Conservation (phyloP, 306 rosid genomes). For the Lathyrus aphaca region DNA sequence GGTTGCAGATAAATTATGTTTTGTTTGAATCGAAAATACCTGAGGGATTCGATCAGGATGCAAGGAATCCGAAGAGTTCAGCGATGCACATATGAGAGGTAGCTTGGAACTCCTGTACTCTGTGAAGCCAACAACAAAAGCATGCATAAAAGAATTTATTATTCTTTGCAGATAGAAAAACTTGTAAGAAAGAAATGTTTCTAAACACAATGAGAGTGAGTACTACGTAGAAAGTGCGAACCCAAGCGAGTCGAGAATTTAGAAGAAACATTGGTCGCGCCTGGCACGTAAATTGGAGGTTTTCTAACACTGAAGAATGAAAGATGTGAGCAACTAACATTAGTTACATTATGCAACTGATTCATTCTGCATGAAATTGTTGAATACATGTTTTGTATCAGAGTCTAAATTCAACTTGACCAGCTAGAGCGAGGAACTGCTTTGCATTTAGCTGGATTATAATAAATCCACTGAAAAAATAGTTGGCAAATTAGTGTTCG, state of each 20-base stretch:
- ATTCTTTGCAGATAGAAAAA: not conserved
- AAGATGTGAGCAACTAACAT: slow-evolving; percentile 11
- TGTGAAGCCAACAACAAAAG: slow-evolving; percentile 9
- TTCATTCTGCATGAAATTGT: slow-evolving; percentile 21
- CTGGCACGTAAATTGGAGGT: slow-evolving; percentile 17
- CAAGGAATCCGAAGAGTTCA: slow-evolving; percentile 38
- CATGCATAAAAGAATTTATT: not conserved
- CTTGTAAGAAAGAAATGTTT: not conserved
- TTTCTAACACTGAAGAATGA: slow-evolving; percentile 15
- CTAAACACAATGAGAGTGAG: not conserved
- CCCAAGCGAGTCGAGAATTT: slow-evolving; percentile 29
- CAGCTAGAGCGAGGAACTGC: not conserved
- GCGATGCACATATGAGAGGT: slow-evolving; percentile 44
- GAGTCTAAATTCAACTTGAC: not conserved
- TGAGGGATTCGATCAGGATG: slow-evolving; percentile 47
- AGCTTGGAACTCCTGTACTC: slow-evolving; percentile 41
- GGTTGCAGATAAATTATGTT: not conserved
- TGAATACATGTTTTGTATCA: slow-evolving; percentile 13
- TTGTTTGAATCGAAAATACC: slow-evolving; percentile 39
- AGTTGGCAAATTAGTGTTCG: slow-evolving; percentile 8
- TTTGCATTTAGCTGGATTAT: not conserved
- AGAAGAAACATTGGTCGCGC: slow-evolving; percentile 5
- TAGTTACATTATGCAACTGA: slow-evolving; percentile 22
- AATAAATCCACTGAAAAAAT: slow-evolving; percentile 9
- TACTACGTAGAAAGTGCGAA: not conserved